phyloP scores from a whole-genome alignment of 2,329 filamentous ascomycete genomes.

The Aureobasidium sp. region DNA sequence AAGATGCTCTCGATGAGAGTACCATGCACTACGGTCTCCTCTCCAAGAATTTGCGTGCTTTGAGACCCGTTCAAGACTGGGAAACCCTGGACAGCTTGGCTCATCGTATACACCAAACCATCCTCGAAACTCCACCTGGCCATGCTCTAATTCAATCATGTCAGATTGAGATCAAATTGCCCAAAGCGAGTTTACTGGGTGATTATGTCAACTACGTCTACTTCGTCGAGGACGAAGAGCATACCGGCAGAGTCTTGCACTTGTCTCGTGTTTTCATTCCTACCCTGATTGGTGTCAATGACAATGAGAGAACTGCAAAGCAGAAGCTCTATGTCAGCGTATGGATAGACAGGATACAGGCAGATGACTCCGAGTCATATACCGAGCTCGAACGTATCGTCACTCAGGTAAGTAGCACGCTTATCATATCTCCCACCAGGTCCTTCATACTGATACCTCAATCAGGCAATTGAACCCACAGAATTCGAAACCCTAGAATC shows the following conservation, averaged over 20 bases:
- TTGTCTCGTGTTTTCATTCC: slow-evolving; percentile 55
- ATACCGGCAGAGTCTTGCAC: slow-evolving; percentile 30
- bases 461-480: slow-evolving; percentile 33
- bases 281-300: slow-evolving; percentile 63
- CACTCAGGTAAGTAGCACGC: slow-evolving; percentile 44
- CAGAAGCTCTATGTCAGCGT: slow-evolving; percentile 59
- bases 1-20: slow-evolving; percentile 56
- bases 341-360: slow-evolving; percentile 47
- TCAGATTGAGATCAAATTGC: slow-evolving; percentile 40
- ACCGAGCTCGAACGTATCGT: slow-evolving; percentile 50
- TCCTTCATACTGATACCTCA: not conserved
- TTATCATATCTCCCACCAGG: not conserved
- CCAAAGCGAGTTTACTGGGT: slow-evolving; percentile 62
- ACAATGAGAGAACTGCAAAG: slow-evolving; percentile 56
- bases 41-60: slow-evolving; percentile 50
- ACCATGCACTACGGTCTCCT: slow-evolving; percentile 69
- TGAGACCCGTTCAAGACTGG: slow-evolving; percentile 4
- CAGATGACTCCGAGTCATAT: slow-evolving; percentile 41
- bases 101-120: slow-evolving; percentile 6
- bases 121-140: slow-evolving; percentile 10
- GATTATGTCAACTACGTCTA: slow-evolving; percentile 46
- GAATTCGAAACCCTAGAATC: slow-evolving; percentile 41
- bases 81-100: slow-evolving; percentile 9
- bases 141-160: slow-evolving; percentile 7
- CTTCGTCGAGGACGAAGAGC: slow-evolving; percentile 20